Percentiles rank a stretch among this genome's conserved stretches.
Conservation (phyloP, 257 asterid species). For the Leonotis leonurus region DNA sequence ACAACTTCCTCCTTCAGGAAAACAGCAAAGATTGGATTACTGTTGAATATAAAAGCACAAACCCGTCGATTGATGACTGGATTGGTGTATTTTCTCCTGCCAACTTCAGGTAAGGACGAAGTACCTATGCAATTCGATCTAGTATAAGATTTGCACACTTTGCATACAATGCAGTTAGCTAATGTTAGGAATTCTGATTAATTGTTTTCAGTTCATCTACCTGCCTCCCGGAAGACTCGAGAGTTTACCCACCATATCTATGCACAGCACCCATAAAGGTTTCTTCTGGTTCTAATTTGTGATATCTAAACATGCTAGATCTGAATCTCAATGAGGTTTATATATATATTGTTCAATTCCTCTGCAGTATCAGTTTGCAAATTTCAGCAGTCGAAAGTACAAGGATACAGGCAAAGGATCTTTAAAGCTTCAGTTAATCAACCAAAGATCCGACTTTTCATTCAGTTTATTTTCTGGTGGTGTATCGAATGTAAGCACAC, state of each 20-base stretch:
- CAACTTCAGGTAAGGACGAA: conserved; percentile 59
- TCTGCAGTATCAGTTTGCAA: conserved; percentile 85
- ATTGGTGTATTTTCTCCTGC: conserved; percentile 94
- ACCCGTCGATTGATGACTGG: conserved; percentile 74
- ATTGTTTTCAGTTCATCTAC: conserved; percentile 57
- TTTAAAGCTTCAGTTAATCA: conserved; percentile 73
- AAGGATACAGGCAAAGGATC: conserved; percentile 63
- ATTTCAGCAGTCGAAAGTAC: conserved; percentile 52
- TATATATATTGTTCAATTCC: not conserved
- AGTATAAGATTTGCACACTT: not conserved
- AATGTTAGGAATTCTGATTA: not conserved
- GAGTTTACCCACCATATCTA: conserved; percentile 58
- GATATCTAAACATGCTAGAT: not conserved
- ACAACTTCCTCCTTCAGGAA: conserved; percentile 23
- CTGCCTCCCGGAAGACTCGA: conserved; percentile 64
- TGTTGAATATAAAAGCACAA: conserved; percentile 45
- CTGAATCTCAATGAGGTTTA: conserved; percentile 1
- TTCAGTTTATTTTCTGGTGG: conserved; percentile 89
- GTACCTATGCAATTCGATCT: not conserved
- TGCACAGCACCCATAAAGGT: conserved; percentile 96
- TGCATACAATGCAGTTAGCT: not conserved
- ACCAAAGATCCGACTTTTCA: conserved; percentile 86
- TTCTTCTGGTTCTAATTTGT: conserved; percentile 4
- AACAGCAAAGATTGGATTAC: conserved; percentile 61
- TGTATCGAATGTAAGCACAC: conserved; percentile 44